Base-by-base conservation (phyloP, 306 rosid genomes). In the Cicer chorassanicum region DNA sequence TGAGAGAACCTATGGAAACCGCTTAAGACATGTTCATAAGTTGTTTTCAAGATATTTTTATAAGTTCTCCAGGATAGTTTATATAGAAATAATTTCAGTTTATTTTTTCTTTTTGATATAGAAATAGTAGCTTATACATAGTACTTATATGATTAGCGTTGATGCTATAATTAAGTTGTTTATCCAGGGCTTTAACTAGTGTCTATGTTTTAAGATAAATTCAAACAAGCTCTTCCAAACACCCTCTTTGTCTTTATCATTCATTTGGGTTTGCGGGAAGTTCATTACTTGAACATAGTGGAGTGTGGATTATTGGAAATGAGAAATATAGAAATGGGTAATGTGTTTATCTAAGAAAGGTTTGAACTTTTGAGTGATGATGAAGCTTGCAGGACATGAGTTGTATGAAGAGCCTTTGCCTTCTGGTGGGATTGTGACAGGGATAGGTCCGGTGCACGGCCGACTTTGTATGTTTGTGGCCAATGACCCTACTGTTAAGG, bases 391-490 rank as follows among this genome's bases (percentile, higher is more conserved):
- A 81, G 97, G 96, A 65, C 93, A 91, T 82, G 95, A 91, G 29
- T 77, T 94, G 43, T 94, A 91, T 85, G 93, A 84, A 50, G 96
- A 94, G 7, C 53, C 93, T 48, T 78, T 91, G 69, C 95, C 97
- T 16, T 91, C 98, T 68, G 97, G 86, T 48, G 98, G 97, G 77
- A 81, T 94, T 43, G 78, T 94, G 67, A 91, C 98, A 48, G 96
- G 98, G 60, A 94, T 91, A 55, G 97, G 98, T 64, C 98, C 96
- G 0, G 98, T 91, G 11, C 95, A 94, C 21, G 98, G 97, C 36
- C 76, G 83, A 62, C 95, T 90, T 36, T 94, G 98, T 87, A 91
- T 94, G 97, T 88, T 94, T 81, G 94, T 94, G 78, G 98, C 97
- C 0, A 91, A 94, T 87, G 97, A 91, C 24, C 97, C 98, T 7